Evolutionary conservation across 2,329 filamentous ascomycete species (phyloP).

Genomic region (Microascus cirrosus): DNA sequence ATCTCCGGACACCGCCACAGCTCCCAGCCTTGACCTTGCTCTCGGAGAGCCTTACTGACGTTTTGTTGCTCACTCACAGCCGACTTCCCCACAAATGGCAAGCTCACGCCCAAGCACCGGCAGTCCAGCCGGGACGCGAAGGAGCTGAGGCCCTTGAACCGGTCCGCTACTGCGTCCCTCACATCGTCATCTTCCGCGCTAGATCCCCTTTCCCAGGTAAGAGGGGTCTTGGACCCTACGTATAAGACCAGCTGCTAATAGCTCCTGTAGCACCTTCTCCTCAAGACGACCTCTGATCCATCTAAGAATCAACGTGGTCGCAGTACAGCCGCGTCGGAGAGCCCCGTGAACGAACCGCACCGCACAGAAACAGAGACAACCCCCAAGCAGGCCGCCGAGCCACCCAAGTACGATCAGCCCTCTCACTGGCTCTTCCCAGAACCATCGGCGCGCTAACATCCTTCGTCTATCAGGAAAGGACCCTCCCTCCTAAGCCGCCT

Average conservation of each 20-base stretch:
- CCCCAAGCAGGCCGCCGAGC: conserved; percentile 19
- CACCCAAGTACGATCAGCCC: background rate
- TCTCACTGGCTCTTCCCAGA: conserved; percentile 26
- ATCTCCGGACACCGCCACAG: background rate
- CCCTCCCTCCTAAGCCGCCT: conserved; percentile 81
- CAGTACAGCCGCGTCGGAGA: conserved; percentile 33
- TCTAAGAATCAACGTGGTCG: conserved; percentile 44
- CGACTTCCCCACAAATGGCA: conserved; percentile 4
- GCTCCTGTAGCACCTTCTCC: conserved; percentile 43
- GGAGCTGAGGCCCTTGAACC: conserved; percentile 8
- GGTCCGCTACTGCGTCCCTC: conserved; percentile 7
- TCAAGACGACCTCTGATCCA: conserved; percentile 54
- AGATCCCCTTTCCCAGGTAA: conserved; percentile 18
- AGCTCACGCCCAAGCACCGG: conserved; percentile 3
- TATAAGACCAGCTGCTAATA: background rate
- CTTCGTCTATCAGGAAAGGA: conserved; percentile 52
- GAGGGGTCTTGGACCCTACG: background rate
- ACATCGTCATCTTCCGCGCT: conserved; percentile 10
- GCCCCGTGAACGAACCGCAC: conserved; percentile 29
- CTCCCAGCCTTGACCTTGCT: background rate
- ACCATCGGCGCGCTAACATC: background rate
- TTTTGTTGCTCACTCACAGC: background rate
- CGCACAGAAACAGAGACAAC: conserved; percentile 29
- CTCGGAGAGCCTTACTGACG: background rate
- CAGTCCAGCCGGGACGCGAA: conserved; percentile 1